Base-by-base conservation (phyloP, 495 filamentous ascomycete species). In the Trichoderma asperelloides region DNA sequence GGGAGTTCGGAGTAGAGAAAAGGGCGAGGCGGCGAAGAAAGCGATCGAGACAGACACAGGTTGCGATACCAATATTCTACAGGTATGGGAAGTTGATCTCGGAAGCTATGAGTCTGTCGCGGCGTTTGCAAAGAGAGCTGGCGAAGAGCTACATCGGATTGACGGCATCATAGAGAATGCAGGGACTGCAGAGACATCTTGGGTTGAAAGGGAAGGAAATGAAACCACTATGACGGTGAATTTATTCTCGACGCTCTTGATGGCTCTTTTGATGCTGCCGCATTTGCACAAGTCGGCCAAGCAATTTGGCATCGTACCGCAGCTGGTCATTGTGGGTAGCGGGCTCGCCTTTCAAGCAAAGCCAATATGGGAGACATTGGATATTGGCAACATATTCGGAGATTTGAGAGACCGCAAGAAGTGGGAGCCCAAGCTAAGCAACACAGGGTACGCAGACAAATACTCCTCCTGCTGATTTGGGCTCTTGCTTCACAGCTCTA, bases 51-150 rank as follows among this genome's bases (percentile, higher is more conserved):
- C 70, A 0, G 70, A 76, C 7, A 78, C 81, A 8, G 67, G 74
- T 18, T 73, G 73, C 63, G 71, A 74, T n/a, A 73, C 77, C 37
- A 74, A 82, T 43, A 81, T 86, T 16, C 73, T 79, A 40, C 75
- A 84, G 55, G 81, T 85, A 8, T 86, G 82, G 82, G 66, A 75
- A 18, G 71, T 88, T 0, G 81, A 88, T 68, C 71, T 87, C 33
- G 71, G 73, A 11, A 62, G 55, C 67, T 75, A 74, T 55, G 70
- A 65, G 25, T 73, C 71, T 41, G 70, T 76, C 6, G 62, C 69
- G 45, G 65, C 64, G 28, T 78, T 78, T 27, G 71, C 69, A 13
- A 68, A 63, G 9, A 57, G 68, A 28, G 70, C 71, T 5, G 70
- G 69, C 2, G 68, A 62, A 7, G 67, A 73, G 12, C 71, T 83